A percentile compares a stretch with the other conserved stretches of the same genome.
These are phyloP conservation scores for Syzygium oleosum DNA, from an alignment of 345 rosid species.

Conservation along the genomic window DNA sequence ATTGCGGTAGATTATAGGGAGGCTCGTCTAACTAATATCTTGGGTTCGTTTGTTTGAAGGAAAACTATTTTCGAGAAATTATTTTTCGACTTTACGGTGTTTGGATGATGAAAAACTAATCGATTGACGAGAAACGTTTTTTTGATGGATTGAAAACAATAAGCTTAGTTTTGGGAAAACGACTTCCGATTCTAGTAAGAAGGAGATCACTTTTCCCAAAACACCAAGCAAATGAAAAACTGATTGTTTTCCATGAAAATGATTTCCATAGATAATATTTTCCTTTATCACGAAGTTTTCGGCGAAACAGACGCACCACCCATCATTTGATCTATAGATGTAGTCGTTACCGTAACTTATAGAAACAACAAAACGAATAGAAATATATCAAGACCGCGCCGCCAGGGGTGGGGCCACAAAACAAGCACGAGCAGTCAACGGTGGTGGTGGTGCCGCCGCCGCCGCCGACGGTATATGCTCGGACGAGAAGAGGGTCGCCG, in stretches of 20 bases:
- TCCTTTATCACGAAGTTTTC: too few relatives aligned
- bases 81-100: neutral
- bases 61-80: rapidly evolving
- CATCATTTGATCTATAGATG: too few relatives aligned
- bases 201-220: neutral
- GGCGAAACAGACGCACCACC: rapidly evolving
- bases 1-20: neutral
- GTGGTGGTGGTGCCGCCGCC: neutral
- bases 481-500: neutral
- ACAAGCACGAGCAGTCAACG: neutral
- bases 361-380: too few relatives aligned
- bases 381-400: neutral
- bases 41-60: neutral
- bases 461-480: neutral
- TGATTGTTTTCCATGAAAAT: neutral
- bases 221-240: neutral
- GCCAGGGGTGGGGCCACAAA: neutral
- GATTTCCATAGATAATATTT: neutral
- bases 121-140: neutral
- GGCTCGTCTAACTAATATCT: neutral
- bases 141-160: neutral
- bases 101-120: neutral
- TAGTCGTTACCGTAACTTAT: too few relatives aligned
- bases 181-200: neutral
- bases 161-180: neutral